Percentiles rank a stretch among this genome's conserved stretches.
phyloP scores from a whole-genome alignment of 176 grass and related monocot species.

The Rhipidocladum racemiflorum region DNA sequence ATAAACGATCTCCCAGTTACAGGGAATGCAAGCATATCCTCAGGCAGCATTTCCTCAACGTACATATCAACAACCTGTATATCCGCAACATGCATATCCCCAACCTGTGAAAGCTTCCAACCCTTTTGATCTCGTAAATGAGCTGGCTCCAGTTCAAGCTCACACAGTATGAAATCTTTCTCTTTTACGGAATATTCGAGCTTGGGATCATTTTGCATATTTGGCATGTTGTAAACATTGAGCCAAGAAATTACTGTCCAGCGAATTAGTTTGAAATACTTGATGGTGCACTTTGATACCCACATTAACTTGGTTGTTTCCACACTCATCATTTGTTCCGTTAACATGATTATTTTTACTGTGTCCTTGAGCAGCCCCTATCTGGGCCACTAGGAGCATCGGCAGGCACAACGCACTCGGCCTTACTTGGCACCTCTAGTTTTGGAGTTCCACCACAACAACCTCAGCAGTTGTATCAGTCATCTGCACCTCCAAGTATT shows the following conservation, averaged over 20 bases:
- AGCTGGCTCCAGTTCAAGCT: conserved; percentile 50
- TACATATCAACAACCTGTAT: conserved; percentile 38
- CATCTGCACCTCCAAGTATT: conserved; percentile 67
- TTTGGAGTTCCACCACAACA: conserved; percentile 59
- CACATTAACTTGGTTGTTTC: not conserved
- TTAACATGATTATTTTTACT: conserved; percentile 34
- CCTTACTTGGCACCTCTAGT: conserved; percentile 55
- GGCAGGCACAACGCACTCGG: conserved; percentile 35
- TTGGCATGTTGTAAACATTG: not conserved
- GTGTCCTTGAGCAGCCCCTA: conserved; percentile 37
- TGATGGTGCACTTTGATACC: not conserved
- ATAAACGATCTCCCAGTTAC: conserved; percentile 35
- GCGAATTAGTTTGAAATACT: conserved; percentile 9
- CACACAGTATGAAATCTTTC: conserved; percentile 36
- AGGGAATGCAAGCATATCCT: conserved; percentile 72
- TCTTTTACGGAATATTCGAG: conserved; percentile 22
- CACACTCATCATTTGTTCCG: conserved; percentile 21
- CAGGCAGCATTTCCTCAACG: conserved; percentile 42
- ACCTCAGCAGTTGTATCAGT: conserved; percentile 51
- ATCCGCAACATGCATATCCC: conserved; percentile 38
- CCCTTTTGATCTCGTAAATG: conserved; percentile 84
- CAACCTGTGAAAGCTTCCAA: conserved; percentile 61
- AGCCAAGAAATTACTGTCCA: not conserved
- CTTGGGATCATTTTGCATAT: conserved; percentile 1
- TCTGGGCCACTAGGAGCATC: conserved; percentile 41